Evolutionary conservation across 2,329 filamentous ascomycete genomes (phyloP).

Genomic region (Trichoderma sp.): DNA sequence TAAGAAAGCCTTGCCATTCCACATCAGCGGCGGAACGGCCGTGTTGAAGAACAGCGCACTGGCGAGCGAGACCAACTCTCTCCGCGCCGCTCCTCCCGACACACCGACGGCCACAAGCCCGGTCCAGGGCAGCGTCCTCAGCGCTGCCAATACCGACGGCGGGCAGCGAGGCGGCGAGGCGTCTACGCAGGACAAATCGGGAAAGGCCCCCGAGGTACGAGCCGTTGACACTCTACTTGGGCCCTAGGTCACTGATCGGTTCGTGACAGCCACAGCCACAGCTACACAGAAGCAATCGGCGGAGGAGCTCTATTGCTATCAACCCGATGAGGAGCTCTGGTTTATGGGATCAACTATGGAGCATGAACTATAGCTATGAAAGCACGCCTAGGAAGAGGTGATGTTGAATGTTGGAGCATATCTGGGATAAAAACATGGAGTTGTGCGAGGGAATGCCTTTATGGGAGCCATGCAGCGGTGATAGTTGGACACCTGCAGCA

Average conservation of each 20-base stretch:
- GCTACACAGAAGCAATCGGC: constrained; percentile 32
- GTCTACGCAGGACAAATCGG: constrained; percentile 24
- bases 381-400: constrained; percentile 33
- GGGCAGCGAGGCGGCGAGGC: constrained; percentile 28
- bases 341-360: constrained; percentile 62
- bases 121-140: constrained; percentile 33
- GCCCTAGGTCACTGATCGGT: constrained; percentile 38
- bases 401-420: background rate
- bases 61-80: constrained; percentile 57
- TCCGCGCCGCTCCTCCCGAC: constrained; percentile 48
- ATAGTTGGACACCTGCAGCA: background rate
- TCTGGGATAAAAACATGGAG: background rate
- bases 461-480: background rate
- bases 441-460: background rate
- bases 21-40: constrained; percentile 39
- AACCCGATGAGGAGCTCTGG: constrained; percentile 50
- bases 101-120: constrained; percentile 42
- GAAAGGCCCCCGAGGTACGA: constrained; percentile 50
- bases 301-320: constrained; percentile 34
- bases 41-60: constrained; percentile 49
- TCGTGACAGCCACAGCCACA: constrained; percentile 23
- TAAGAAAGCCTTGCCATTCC: constrained; percentile 66
- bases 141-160: constrained; percentile 25
- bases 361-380: constrained; percentile 55
- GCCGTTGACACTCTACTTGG: constrained; percentile 51